phyloP scores from a whole-genome alignment of 306 rosid species.

The Cicer pinnatifidum region DNA sequence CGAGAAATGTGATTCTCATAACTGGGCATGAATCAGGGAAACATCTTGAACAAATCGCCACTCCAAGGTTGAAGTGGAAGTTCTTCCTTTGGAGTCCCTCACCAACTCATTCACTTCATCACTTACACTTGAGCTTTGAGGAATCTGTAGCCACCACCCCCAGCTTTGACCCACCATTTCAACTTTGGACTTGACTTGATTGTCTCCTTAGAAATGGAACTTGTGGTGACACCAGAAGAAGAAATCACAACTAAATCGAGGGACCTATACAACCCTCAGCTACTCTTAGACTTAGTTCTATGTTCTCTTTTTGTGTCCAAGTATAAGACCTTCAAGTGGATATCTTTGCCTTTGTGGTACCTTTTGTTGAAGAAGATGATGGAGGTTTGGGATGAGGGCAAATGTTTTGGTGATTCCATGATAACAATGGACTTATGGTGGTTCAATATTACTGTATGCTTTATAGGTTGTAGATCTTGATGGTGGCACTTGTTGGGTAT shows the following conservation, averaged over 20 bases:
- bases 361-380: background rate
- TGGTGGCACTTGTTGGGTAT: background rate
- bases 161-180: background rate
- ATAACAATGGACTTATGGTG: background rate
- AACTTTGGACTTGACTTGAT: background rate
- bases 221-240: background rate
- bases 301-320: background rate
- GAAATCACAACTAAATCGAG: background rate
- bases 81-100: background rate
- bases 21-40: background rate
- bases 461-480: background rate
- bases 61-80: background rate
- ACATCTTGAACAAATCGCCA: background rate
- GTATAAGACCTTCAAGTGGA: background rate
- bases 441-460: background rate
- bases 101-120: background rate
- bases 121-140: background rate
- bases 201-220: background rate
- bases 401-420: slow-evolving; percentile 2
- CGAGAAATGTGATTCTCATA: background rate
- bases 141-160: background rate
- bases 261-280: background rate
- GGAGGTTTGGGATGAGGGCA: slow-evolving; percentile 1
- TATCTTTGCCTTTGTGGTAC: background rate
- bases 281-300: background rate